A percentile compares a stretch with the other conserved stretches of the same genome.
Conservation (phyloP, 768 basidiomycete species). For the Porpolomopsis calyptriformis region DNA sequence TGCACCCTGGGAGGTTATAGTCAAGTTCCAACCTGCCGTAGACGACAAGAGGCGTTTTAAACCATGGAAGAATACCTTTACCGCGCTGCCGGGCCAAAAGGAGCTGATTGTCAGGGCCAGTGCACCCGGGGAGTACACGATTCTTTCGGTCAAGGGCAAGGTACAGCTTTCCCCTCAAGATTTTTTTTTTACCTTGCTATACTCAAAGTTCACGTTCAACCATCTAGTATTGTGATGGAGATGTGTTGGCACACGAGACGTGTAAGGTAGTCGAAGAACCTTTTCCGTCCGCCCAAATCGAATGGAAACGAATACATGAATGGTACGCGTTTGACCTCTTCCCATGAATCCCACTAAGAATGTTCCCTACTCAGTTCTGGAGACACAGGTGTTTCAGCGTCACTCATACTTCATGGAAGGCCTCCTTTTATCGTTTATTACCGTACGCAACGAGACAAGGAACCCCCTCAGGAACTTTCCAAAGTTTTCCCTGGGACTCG, state of each 20-base stretch:
- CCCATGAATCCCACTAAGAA: slow-evolving; percentile 2
- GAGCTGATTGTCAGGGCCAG: slow-evolving; percentile 40
- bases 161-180: too few species aligned
- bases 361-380: slow-evolving; percentile 46
- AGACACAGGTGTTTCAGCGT: slow-evolving; percentile 84
- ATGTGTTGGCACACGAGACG: slow-evolving; percentile 72
- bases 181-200: slow-evolving; percentile 4
- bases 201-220: slow-evolving; percentile 5
- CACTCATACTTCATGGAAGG: slow-evolving; percentile 76
- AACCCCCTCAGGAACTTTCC: slow-evolving; percentile 45
- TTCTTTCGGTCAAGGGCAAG: slow-evolving; percentile 62
- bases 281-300: slow-evolving; percentile 71
- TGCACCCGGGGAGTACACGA: slow-evolving; percentile 69
- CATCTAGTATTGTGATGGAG: slow-evolving; percentile 63
- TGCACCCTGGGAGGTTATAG: slow-evolving; percentile 54
- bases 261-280: slow-evolving; percentile 71
- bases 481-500: slow-evolving; percentile 59
- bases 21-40: slow-evolving; percentile 50
- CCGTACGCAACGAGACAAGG: slow-evolving; percentile 58
- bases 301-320: slow-evolving; percentile 84
- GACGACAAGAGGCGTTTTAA: slow-evolving; percentile 31
- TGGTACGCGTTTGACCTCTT: slow-evolving; percentile 40
- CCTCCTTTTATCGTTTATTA: slow-evolving; percentile 85
- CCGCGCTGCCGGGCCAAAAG: slow-evolving; percentile 33
- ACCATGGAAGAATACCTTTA: slow-evolving; percentile 55